These are phyloP conservation scores for Coelastrella sp. DNA, from an alignment of 139 green algal species.

Conservation along the genomic window DNA sequence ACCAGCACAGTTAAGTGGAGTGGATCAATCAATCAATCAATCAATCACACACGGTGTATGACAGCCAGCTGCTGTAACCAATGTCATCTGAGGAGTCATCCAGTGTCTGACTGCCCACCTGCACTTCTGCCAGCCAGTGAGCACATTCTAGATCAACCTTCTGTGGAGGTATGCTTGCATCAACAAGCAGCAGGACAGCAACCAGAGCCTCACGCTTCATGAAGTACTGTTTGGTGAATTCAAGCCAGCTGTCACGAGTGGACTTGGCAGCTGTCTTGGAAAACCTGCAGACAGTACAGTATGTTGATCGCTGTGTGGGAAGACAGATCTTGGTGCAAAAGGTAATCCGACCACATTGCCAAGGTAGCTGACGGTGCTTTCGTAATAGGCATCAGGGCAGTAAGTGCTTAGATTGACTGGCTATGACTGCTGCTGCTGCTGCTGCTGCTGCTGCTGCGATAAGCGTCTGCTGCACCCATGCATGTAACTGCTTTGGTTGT, in stretches of 20 bases:
- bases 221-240: slow-evolving; percentile 93
- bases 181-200: slow-evolving; percentile 91
- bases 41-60: no score
- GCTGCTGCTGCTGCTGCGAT: no score
- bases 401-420: no score
- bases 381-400: no score
- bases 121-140: slow-evolving; percentile 67
- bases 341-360: no score
- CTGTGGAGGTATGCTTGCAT: slow-evolving; percentile 82
- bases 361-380: no score
- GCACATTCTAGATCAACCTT: slow-evolving; percentile 67
- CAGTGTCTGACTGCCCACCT: slow-evolving; percentile 41
- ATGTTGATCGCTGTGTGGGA: background rate
- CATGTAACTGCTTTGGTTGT: no score
- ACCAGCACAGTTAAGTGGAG: no score
- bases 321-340: background rate
- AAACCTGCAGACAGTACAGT: slow-evolving; percentile 45
- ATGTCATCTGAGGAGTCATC: no score
- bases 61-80: no score
- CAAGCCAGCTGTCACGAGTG: slow-evolving; percentile 77
- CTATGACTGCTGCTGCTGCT: background rate
- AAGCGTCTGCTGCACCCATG: no score
- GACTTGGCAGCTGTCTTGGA: slow-evolving; percentile 59
- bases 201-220: slow-evolving; percentile 80
- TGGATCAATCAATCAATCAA: no score